These are phyloP conservation scores for Trichoderma sp. DNA, from an alignment of 2,329 filamentous ascomycete genomes.

Conservation along the genomic window DNA sequence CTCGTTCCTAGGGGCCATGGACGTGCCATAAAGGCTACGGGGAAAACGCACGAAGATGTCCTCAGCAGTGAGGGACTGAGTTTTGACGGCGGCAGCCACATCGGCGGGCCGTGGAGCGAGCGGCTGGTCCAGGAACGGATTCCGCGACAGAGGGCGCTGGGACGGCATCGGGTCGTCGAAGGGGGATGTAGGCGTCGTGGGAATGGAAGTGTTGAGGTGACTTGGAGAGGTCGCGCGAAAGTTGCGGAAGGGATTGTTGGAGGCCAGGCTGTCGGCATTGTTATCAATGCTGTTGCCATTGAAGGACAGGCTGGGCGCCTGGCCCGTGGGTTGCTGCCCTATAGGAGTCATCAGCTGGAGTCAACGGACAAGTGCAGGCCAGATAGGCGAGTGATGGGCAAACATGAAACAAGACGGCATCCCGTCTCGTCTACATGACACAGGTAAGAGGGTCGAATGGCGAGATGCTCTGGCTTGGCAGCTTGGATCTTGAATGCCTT, in stretches of 20 bases:
- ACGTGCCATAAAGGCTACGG: slow-evolving; percentile 10
- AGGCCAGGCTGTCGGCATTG: slow-evolving; percentile 52
- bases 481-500: neutral
- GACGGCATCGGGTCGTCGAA: slow-evolving; percentile 54
- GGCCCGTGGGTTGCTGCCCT: slow-evolving; percentile 23
- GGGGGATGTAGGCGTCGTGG: slow-evolving; percentile 50
- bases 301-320: slow-evolving; percentile 49
- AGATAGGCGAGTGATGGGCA: slow-evolving; percentile 19
- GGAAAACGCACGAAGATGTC: slow-evolving; percentile 72
- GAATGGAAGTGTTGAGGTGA: slow-evolving; percentile 23
- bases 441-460: slow-evolving; percentile 27
- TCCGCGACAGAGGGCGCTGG: slow-evolving; percentile 64
- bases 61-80: slow-evolving; percentile 54
- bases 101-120: slow-evolving; percentile 42
- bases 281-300: slow-evolving; percentile 35
- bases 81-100: slow-evolving; percentile 49
- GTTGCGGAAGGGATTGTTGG: slow-evolving; percentile 80
- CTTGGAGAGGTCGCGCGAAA: slow-evolving; percentile 58
- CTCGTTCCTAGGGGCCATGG: neutral
- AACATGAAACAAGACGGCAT: slow-evolving; percentile 26
- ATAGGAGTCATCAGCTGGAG: slow-evolving; percentile 19
- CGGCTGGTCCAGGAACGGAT: slow-evolving; percentile 69
- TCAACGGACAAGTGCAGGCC: slow-evolving; percentile 3
- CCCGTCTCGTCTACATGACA: slow-evolving; percentile 33
- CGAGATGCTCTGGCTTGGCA: slow-evolving; percentile 14